Evolutionary conservation across 257 asterid species (phyloP), one percentile per base, ranked within the genome.

Genomic region (Parsonsia alboflavescens): DNA sequence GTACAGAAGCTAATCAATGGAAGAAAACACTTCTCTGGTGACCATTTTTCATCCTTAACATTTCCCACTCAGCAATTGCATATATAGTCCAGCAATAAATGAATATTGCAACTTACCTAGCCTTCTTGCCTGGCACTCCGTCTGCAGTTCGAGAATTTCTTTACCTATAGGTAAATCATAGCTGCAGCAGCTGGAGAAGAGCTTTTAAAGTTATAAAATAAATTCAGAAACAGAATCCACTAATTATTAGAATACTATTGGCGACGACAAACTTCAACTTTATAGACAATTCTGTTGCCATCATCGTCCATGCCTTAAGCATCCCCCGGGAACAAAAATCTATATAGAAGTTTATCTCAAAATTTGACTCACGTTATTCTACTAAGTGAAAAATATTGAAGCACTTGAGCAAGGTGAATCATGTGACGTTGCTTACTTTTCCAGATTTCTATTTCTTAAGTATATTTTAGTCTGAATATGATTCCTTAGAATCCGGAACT

Each of bases 71-170:
- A 7, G 17, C 1, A 28, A 39, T 45, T 46, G 58, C 39, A 12
- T 36, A 22, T 24, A 26, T 57, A 2, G 19, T n/a, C 4, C 6
- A 9, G 1, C 6, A 13, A 59, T 56, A 54, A 22, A 46, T 19
- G 28, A 59, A 67, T 13, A 54, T 19, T 70, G 46, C 53, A 45
- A 74, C 90, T 85, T 81, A 91, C 97, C 93, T 49, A 90, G 64
- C 82, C 97, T 84, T 71, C 90, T 96, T 21, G 83, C 86, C 41
- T 89, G 91, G 70, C 81, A 79, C 83, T 87, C 94, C 78, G 79
- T 81, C 78, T 78, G 80, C 76, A 91, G 74, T 54, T 83, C 81
- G n/a, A 91, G 80, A 76, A 83, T 68, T 68, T 91, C 96, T 76
- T 88, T 88, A 77, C 97, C 92, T 10, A 82, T 82, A 8, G 96